Conservation (phyloP, 495 filamentous ascomycete species). For the Rhypophila decipiens region DNA sequence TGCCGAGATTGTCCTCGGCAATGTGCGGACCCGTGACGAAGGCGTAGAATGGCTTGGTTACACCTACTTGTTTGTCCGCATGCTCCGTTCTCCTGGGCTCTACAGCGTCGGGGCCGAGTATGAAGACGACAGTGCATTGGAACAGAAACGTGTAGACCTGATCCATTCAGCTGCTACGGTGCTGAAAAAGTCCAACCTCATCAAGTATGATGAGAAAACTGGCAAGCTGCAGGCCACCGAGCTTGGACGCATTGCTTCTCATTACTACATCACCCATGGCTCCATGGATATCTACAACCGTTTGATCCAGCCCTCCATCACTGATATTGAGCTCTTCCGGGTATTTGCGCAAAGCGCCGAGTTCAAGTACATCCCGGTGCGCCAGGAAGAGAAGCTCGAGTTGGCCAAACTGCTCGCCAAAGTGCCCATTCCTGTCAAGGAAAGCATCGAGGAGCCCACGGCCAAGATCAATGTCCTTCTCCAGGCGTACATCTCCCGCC, state of each 20-base stretch:
- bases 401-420: conserved; percentile 82
- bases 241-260: conserved; percentile 88
- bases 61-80: conserved; percentile 95
- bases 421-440: conserved; percentile 95
- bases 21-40: conserved; percentile 87
- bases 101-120: conserved; percentile 97
- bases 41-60: conserved; percentile 98
- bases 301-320: conserved; percentile 87
- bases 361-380: conserved; percentile 98
- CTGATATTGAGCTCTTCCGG: conserved; percentile 89
- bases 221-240: conserved; percentile 88
- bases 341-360: conserved; percentile 97
- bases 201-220: conserved; percentile 93
- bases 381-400: conserved; percentile 96
- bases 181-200: conserved; percentile 76
- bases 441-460: conserved; percentile 92
- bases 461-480: conserved; percentile 99
- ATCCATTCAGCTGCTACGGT: conserved; percentile 89
- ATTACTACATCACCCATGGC: conserved; percentile 95
- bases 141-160: conserved; percentile 94
- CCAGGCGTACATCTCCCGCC: conserved; percentile 91
- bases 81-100: conserved; percentile 91
- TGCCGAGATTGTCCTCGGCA: conserved; percentile 92
- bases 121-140: conserved; percentile 81
- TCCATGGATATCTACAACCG: conserved; percentile 97